Conservation (phyloP, 176 grass and related monocot genomes). For the Carex myosuroides region DNA sequence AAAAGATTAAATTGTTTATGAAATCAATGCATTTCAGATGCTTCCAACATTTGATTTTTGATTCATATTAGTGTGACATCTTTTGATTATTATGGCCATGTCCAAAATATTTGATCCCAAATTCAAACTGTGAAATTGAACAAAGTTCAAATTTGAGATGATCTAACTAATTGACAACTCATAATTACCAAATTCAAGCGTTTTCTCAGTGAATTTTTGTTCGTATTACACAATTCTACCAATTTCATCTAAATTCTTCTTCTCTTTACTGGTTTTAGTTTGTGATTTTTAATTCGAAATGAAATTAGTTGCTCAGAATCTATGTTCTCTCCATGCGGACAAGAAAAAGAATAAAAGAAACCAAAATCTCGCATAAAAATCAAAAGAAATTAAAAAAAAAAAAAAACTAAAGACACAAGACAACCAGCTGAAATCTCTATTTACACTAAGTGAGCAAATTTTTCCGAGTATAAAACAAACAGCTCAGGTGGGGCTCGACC, state of each 20-base stretch:
- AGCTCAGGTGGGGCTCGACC: slow-evolving; percentile 34
- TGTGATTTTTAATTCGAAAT: background rate
- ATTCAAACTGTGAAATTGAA: background rate
- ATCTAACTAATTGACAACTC: background rate
- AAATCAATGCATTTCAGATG: too few relatives aligned
- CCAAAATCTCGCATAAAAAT: background rate
- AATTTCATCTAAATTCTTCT: background rate
- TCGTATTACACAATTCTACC: background rate
- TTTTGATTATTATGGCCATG: background rate
- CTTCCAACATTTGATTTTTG: background rate
- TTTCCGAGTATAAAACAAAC: slow-evolving; percentile 20
- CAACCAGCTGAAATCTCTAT: slow-evolving; percentile 20
- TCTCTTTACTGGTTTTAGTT: background rate
- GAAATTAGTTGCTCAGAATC: background rate
- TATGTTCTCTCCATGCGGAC: background rate
- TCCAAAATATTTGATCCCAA: background rate
- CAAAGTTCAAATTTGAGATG: background rate
- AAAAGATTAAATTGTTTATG: background rate
- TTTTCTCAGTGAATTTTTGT: background rate
- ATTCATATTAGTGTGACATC: background rate
- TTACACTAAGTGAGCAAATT: slow-evolving; percentile 6
- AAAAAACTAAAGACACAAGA: slow-evolving; percentile 5
- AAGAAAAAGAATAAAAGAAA: background rate
- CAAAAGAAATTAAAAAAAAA: background rate
- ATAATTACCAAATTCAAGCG: background rate